Conservation (phyloP, 2,329 filamentous ascomycete species). For the Ophiostoma sp. region DNA sequence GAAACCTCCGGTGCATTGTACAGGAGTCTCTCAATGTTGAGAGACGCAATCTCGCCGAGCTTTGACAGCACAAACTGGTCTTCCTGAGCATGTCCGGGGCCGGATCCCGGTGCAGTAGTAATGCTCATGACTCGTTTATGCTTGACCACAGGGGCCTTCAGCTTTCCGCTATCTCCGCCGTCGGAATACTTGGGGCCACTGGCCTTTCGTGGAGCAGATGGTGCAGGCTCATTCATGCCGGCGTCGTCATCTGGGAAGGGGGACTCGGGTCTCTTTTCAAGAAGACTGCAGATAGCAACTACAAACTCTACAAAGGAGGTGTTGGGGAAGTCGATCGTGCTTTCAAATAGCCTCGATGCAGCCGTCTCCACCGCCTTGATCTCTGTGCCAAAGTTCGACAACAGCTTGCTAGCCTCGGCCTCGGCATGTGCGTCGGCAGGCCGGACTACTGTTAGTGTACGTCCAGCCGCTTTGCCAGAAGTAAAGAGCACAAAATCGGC, state of each 20-base stretch:
- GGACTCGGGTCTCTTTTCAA: slow-evolving; percentile 41
- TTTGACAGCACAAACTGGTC: slow-evolving; percentile 66
- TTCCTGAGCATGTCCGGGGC: slow-evolving; percentile 40
- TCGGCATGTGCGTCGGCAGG: slow-evolving; percentile 46
- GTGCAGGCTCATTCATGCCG: neutral
- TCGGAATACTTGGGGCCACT: neutral
- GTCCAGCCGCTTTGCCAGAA: slow-evolving; percentile 50
- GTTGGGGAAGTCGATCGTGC: slow-evolving; percentile 84
- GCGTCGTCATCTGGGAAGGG: slow-evolving; percentile 3
- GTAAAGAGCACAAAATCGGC: slow-evolving; percentile 80
- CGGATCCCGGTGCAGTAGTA: slow-evolving; percentile 39
- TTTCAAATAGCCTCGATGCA: slow-evolving; percentile 80
- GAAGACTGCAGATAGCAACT: slow-evolving; percentile 64
- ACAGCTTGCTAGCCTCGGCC: slow-evolving; percentile 45
- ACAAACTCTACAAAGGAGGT: slow-evolving; percentile 73
- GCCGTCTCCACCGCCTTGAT: slow-evolving; percentile 85
- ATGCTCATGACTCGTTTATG: slow-evolving; percentile 45
- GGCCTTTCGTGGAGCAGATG: neutral
- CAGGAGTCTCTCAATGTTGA: slow-evolving; percentile 71
- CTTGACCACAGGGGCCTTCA: slow-evolving; percentile 34
- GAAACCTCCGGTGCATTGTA: slow-evolving; percentile 59
- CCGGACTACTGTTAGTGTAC: slow-evolving; percentile 45
- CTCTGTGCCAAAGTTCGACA: slow-evolving; percentile 69
- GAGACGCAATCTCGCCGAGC: slow-evolving; percentile 63
- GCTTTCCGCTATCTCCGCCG: slow-evolving; percentile 24